Percentiles rank a stretch among this genome's conserved stretches.
Evolutionary conservation across 345 rosid species (phyloP).

Genomic region (Angophora floribunda): DNA sequence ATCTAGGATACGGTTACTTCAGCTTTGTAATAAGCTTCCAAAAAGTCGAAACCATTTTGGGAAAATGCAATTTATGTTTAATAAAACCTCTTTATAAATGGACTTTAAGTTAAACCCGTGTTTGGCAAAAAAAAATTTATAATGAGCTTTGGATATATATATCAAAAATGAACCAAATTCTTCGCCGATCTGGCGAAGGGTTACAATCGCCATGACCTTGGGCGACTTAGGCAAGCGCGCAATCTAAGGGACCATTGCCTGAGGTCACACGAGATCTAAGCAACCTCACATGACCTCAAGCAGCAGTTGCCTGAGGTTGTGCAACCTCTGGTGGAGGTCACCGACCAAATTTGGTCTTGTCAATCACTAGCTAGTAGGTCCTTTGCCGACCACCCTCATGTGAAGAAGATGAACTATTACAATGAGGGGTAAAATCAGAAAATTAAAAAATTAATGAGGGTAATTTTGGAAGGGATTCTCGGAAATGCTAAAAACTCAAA

Average conservation of each 20-base stretch:
- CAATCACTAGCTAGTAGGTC: not conserved
- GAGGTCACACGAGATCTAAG: not conserved
- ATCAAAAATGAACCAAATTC: no score
- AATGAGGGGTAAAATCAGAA: not conserved
- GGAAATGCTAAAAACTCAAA: no score
- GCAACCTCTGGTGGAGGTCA: not conserved
- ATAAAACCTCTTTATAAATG: not conserved
- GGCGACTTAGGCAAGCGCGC: fast-evolving
- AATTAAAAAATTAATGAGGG: not conserved
- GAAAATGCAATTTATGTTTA: no score
- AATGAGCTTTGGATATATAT: not conserved
- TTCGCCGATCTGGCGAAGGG: not conserved
- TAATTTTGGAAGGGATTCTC: not conserved
- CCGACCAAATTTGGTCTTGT: fast-evolving
- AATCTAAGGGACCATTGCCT: not conserved
- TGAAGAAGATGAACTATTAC: not conserved
- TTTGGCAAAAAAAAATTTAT: not conserved
- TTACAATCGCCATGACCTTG: not conserved
- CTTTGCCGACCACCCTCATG: fast-evolving
- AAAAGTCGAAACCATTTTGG: not conserved
- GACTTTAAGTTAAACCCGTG: no score
- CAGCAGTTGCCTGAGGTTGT: not conserved
- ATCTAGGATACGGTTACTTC: not conserved
- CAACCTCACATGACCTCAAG: not conserved
- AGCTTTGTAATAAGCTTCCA: no score